A percentile compares a stretch with the other conserved stretches of the same genome.
Conservation (phyloP, 1,284 basidiomycete species). For the Cutaneotrichosporon cavernicola region DNA sequence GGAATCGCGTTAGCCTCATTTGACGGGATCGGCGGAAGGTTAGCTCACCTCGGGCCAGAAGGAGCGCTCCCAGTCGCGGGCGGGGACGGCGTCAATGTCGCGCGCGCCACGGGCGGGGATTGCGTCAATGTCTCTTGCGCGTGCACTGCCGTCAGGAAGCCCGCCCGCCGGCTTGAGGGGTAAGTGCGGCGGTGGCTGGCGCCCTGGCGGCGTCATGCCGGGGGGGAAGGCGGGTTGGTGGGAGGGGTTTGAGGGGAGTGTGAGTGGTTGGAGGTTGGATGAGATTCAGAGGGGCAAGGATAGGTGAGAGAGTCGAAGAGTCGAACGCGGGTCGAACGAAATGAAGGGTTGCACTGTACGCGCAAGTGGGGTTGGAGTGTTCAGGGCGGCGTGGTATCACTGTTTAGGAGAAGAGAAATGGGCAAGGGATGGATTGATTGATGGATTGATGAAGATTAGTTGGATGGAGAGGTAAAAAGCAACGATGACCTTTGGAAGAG, state of each 20-base stretch:
- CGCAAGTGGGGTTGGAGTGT: not conserved
- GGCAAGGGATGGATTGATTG: not conserved
- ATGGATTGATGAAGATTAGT: not conserved
- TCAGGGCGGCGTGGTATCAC: not conserved
- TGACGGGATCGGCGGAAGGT: not conserved
- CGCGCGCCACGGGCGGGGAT: constrained; percentile 21
- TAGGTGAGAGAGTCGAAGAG: not conserved
- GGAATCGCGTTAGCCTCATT: not conserved
- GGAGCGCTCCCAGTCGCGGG: constrained; percentile 8
- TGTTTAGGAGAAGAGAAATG: not conserved
- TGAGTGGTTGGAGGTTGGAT: not conserved
- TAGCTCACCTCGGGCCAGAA: constrained; percentile 12
- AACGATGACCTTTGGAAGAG: not conserved
- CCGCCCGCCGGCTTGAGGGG: constrained; percentile 27
- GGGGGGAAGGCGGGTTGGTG: constrained; percentile 7
- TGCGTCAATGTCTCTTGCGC: constrained; percentile 26
- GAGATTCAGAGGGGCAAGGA: not conserved
- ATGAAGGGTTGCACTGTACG: not conserved
- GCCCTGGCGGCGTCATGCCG: constrained; percentile 29
- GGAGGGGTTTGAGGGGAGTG: not conserved
- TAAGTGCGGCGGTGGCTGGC: constrained; percentile 28
- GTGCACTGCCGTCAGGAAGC: constrained; percentile 18
- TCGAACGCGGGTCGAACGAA: not conserved
- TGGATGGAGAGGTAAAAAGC: not conserved
- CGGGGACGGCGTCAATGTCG: constrained; percentile 14